Evolutionary conservation across 2,329 filamentous ascomycete species (phyloP), one percentile per base, ranked within the genome.

Genomic region (Colletotrichum sp.): DNA sequence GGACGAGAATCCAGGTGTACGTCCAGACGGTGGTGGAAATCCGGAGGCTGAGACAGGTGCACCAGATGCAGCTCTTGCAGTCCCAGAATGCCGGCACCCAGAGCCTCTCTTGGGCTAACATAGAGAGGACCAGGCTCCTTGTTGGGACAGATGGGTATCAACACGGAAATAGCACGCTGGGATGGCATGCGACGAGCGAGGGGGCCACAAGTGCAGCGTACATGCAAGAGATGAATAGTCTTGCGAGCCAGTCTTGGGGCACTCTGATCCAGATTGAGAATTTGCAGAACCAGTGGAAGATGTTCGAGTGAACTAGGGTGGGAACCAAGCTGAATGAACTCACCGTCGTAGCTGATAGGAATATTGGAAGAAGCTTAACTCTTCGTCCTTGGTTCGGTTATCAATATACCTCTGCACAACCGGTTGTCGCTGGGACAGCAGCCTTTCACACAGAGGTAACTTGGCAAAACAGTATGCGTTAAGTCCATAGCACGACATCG

Each of bases 1-100:
- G 63, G 36, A 67, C 74, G 34, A 34, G 61, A 48, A 34, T 74
- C 9, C 26, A 67, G 21, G 43, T 73, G 73, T 52, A 52, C 43
- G 3, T 21, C 43, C 43, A 52, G 43, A 52, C 43, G n/a, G 43
- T 52, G 3, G 43, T 52, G 10, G n/a, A 52, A 2, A 52, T 52
- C n/a, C 43, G 10, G n/a, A 2, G 43, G n/a, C n/a, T 52, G 43
- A 52, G 43, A 13, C 4, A 3, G n/a, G 43, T 52, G 6, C 43
- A 52, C 43, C 2, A 52, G 10, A 13, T 3, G 43, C 43, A 52
- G 2, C 4, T 52, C 2, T 0, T 52, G 6, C 43, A 52, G 5
- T 52, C n/a, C 43, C 0, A 3, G 43, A 4, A 52, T 52, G 43
- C 43, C 6, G 43, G 43, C n/a, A 52, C 43, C 5, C 5, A 7